Conservation (phyloP, 1,139 yeast genomes). For the Diutina catenulata region DNA sequence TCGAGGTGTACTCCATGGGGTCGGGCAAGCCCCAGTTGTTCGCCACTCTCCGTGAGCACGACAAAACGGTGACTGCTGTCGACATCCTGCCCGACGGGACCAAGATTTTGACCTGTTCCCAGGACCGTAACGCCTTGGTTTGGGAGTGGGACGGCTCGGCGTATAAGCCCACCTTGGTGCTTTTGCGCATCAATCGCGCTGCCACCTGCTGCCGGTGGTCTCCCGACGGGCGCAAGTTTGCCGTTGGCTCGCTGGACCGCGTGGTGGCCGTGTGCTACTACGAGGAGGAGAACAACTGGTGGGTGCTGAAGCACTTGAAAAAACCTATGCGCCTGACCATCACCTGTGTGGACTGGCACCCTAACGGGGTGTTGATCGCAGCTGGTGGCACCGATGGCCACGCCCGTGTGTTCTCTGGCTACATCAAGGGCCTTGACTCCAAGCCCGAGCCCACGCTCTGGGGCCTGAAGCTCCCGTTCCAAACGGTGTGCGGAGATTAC, state of each 20-base stretch:
- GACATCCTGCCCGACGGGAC: slow-evolving; percentile 79
- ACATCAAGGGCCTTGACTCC: slow-evolving; percentile 75
- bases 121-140: slow-evolving; percentile 94
- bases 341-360: slow-evolving; percentile 86
- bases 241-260: slow-evolving; percentile 94
- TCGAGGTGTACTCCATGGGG: slow-evolving; percentile 56
- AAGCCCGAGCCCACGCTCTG: slow-evolving; percentile 77
- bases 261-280: slow-evolving; percentile 92
- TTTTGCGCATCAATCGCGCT: slow-evolving; percentile 85
- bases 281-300: slow-evolving; percentile 96
- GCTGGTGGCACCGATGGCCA: slow-evolving; percentile 94
- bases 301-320: slow-evolving; percentile 96
- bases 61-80: slow-evolving; percentile 88
- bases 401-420: slow-evolving; percentile 89
- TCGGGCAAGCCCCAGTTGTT: slow-evolving; percentile 36
- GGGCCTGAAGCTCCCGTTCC: slow-evolving; percentile 96
- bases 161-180: slow-evolving; percentile 80
- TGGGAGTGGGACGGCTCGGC: slow-evolving; percentile 57
- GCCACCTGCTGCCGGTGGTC: slow-evolving; percentile 94
- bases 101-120: slow-evolving; percentile 90
- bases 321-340: slow-evolving; percentile 86
- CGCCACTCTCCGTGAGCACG: slow-evolving; percentile 71
- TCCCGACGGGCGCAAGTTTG: slow-evolving; percentile 85
- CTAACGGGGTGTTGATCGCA: slow-evolving; percentile 79
- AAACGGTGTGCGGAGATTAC: slow-evolving; percentile 81